Conservation (phyloP, 352 stramenopile species). For the Blastocystis sp. region DNA sequence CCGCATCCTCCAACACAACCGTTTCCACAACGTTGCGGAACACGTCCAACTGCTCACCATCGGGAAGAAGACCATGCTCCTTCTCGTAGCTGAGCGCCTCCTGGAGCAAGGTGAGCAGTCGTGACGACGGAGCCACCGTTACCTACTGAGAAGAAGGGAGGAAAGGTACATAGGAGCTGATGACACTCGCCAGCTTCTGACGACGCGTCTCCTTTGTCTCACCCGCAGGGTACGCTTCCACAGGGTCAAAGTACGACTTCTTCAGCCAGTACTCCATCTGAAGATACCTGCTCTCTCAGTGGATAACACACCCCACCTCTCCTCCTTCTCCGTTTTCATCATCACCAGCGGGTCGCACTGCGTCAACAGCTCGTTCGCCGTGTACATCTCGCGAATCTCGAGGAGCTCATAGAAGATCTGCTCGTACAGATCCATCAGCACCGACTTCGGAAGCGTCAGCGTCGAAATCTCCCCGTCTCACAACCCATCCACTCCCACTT, state of each 20-base stretch:
- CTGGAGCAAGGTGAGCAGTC: slow-evolving; percentile 72
- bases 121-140: slow-evolving; percentile 69
- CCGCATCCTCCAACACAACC: neutral
- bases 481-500: slow-evolving; percentile 66
- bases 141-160: slow-evolving; percentile 65
- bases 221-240: slow-evolving; percentile 66
- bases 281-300: slow-evolving; percentile 61
- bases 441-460: slow-evolving; percentile 58
- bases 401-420: slow-evolving; percentile 75
- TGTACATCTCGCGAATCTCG: slow-evolving; percentile 65
- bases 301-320: slow-evolving; percentile 28
- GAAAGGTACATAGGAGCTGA: slow-evolving; percentile 61
- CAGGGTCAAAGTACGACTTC: slow-evolving; percentile 66
- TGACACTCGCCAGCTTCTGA: slow-evolving; percentile 68
- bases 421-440: slow-evolving; percentile 71
- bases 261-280: slow-evolving; percentile 71
- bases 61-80: slow-evolving; percentile 58
- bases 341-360: slow-evolving; percentile 60
- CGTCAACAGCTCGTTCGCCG: slow-evolving; percentile 63
- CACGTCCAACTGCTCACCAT: slow-evolving; percentile 71
- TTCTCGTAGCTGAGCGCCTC: slow-evolving; percentile 80
- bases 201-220: slow-evolving; percentile 71
- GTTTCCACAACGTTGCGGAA: slow-evolving; percentile 64
- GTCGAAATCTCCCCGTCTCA: slow-evolving; percentile 58
- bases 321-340: slow-evolving; percentile 70